Evolutionary conservation across 768 basidiomycete genomes (phyloP), one percentile per base, ranked within the genome.

Genomic region (Clathrus columnatus): DNA sequence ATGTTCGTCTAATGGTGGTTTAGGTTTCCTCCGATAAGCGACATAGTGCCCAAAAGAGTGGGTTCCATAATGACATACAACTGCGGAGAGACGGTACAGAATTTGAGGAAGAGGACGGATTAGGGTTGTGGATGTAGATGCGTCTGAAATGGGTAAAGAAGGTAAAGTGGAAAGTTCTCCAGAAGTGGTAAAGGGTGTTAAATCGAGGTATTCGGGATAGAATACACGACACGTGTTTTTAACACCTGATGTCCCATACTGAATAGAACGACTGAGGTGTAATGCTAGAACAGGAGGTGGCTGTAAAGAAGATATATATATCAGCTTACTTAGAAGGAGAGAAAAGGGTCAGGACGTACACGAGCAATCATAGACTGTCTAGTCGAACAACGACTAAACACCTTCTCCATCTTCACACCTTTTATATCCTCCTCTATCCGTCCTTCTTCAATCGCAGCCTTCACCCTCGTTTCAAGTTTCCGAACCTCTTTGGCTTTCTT

Each of bases 21-120:
- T 75, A 0, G 93, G 93, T 68, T 86, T 89, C 47, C 94, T 77
- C 16, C 96, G 79, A 66, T 84, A 95, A 61, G 88, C 91, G 60
- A 98, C 81, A 66, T 95, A 99, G 66, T 99, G 95, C 5, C 95
- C 95, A 65, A 88, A 94, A 4, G 85, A 85, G 64, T 96, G 93
- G 52, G 84, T 82, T 14, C 95, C 95, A 65, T 84, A 95, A 68
- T 98, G 95, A 62, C 91, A 91, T 16, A 98, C 92, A 27, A 89
- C 83, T 8, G 90, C 84, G 1, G 83, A 70, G 30, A 98, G 79
- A 46, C 92, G 81, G 68, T 98, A 98, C 30, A 94, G 72, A n/a
- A 82, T 84, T 45, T 82, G 73, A n/a, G 77, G 74, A 1, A 24
- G 29, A 18, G 27, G 29, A 26, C 6, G 50, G n/a, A n/a, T n/a